These are phyloP conservation scores for Cryphonectria naterciae DNA, from an alignment of 2,329 filamentous ascomycete species.

Conservation along the genomic window DNA sequence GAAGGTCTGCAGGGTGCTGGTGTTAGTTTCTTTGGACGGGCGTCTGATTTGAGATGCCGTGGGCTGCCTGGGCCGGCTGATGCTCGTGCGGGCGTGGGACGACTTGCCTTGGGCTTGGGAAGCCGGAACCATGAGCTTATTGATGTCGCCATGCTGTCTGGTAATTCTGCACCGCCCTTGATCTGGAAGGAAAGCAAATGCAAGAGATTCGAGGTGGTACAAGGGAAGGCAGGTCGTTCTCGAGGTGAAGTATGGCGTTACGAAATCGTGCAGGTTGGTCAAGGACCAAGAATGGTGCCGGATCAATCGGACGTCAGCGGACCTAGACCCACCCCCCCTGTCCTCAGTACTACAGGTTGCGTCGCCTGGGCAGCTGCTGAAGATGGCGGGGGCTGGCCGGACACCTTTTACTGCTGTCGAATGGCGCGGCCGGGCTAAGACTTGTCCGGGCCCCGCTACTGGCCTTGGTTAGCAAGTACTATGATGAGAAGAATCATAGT, in stretches of 20 bases:
- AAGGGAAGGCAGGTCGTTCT: not conserved
- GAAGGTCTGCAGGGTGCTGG: slow-evolving; percentile 67
- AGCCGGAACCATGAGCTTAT: slow-evolving; percentile 21
- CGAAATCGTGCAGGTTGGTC: not conserved
- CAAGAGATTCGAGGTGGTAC: slow-evolving; percentile 1
- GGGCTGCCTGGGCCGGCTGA: not conserved
- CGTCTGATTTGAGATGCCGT: not conserved
- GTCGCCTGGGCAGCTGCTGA: not conserved
- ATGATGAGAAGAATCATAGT: not conserved
- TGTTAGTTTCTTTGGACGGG: not conserved
- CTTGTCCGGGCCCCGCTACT: not conserved
- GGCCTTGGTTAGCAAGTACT: not conserved
- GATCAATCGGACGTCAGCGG: slow-evolving; percentile 4
- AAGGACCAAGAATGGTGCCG: not conserved
- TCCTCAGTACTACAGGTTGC: not conserved
- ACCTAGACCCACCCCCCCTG: slow-evolving; percentile 8
- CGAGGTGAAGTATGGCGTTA: slow-evolving; percentile 16
- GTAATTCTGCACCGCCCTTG: not conserved
- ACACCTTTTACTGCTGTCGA: not conserved
- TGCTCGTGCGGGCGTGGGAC: not conserved
- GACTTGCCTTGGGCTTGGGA: slow-evolving; percentile 27
- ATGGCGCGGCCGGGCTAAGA: not conserved
- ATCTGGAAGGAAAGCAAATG: not conserved
- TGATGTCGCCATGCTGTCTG: slow-evolving; percentile 21
- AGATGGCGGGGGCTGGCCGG: not conserved